phyloP scores from a whole-genome alignment of 495 filamentous ascomycete species.

The Xylaria longipes region DNA sequence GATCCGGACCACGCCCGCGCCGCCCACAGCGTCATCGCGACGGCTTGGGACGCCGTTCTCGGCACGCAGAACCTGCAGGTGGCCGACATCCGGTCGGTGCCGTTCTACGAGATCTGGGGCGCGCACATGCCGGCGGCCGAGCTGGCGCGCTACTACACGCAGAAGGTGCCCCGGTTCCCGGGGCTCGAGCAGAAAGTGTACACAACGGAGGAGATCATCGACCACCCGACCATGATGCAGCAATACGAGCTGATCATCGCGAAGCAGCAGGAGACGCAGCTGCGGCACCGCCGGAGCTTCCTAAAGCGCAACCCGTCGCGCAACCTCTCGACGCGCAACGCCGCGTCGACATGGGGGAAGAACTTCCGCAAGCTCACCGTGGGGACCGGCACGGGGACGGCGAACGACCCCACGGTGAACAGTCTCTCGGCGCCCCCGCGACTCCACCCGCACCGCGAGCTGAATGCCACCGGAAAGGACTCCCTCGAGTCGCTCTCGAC shows the following conservation, averaged over 20 bases:
- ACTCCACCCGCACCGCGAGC: slow-evolving; percentile 25
- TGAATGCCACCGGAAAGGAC: slow-evolving; percentile 25
- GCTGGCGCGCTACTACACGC: slow-evolving; percentile 50
- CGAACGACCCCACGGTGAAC: slow-evolving; percentile 20
- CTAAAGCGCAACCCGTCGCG: slow-evolving; percentile 27
- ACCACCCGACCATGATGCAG: slow-evolving; percentile 54
- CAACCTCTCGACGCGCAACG: slow-evolving; percentile 21
- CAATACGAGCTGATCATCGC: slow-evolving; percentile 55
- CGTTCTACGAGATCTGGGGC: slow-evolving; percentile 58
- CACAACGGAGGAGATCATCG: slow-evolving; percentile 55
- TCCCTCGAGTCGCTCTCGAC: slow-evolving; percentile 46
- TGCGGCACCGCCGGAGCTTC: slow-evolving; percentile 29
- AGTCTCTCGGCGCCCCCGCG: slow-evolving; percentile 22
- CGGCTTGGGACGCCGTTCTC: slow-evolving; percentile 49
- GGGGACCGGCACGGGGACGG: slow-evolving; percentile 19
- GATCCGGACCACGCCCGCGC: slow-evolving; percentile 36
- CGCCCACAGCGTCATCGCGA: slow-evolving; percentile 45
- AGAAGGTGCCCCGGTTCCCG: slow-evolving; percentile 40
- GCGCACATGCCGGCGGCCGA: slow-evolving; percentile 53
- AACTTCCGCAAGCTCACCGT: slow-evolving; percentile 35
- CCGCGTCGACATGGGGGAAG: slow-evolving; percentile 29
- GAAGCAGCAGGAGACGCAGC: slow-evolving; percentile 41
- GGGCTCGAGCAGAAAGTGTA: slow-evolving; percentile 34
- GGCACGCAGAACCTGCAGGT: slow-evolving; percentile 49
- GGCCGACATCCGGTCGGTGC: slow-evolving; percentile 52